Evolutionary conservation across 1,284 basidiomycete genomes (phyloP).

Genomic region (Sanghuangporus sanghuang): DNA sequence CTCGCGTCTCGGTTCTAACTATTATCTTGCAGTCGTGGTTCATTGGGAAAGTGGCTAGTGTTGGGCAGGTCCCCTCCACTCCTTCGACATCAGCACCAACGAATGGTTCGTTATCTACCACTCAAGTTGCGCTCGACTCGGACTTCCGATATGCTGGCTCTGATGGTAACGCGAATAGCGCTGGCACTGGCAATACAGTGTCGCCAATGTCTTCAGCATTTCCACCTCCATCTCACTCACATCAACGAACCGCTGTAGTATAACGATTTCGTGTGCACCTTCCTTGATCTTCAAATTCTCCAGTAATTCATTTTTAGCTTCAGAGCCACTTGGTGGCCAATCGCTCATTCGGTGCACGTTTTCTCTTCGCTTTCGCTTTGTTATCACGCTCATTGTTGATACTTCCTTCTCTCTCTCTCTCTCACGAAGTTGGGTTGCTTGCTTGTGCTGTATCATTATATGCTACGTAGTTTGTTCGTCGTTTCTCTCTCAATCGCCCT

Average conservation of each 20-base stretch:
- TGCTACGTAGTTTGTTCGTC: neutral
- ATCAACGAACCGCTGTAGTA: constrained; percentile 14
- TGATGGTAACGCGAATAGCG: constrained; percentile 4
- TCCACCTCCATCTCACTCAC: constrained; percentile 15
- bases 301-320: neutral
- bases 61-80: constrained; percentile 19
- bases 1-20: neutral
- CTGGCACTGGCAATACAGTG: constrained; percentile 9
- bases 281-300: neutral
- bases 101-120: constrained; percentile 4
- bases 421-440: neutral
- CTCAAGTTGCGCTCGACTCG: constrained; percentile 14
- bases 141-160: constrained; percentile 16
- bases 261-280: neutral
- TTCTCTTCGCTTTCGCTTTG: neutral
- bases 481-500: neutral
- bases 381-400: neutral
- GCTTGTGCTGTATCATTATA: constrained; percentile 14
- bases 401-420: neutral
- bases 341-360: neutral
- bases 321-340: neutral
- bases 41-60: constrained; percentile 23
- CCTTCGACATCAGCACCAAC: constrained; percentile 17
- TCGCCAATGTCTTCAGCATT: constrained; percentile 23
- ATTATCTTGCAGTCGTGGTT: constrained; percentile 21